Base-by-base conservation (phyloP, 2,329 filamentous ascomycete species). In the Camillea tinctor region DNA sequence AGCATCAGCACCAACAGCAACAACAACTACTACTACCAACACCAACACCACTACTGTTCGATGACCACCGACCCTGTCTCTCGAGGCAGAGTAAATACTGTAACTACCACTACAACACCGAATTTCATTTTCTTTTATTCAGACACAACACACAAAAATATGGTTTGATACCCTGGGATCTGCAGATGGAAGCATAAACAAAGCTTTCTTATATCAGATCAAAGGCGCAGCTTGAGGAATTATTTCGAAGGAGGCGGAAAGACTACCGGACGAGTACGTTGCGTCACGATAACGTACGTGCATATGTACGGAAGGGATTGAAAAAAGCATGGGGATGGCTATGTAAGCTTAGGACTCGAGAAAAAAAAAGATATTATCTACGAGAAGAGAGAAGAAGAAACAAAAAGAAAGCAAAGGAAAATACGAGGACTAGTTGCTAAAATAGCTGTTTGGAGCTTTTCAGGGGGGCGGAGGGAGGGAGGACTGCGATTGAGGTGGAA, bases 71-170 rank as follows among this genome's bases (percentile, higher is more conserved):
- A 17, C 26, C 9, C 17, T 17, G n/a, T 24, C 23, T 20, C 40
- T 15, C 44, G 48, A 44, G 36, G 15, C 13, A 44, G 36, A 44
- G 36, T n/a, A 44, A 44, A 44, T 58, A 52, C 44, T 3, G 49
- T 23, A 36, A 53, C 24, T 53, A 54, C 62, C 30, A 60, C 52
- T 53, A 50, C 44, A 52, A 52, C 56, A 26, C 30, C 23, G 50
- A 55, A 56, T 24, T n/a, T 36, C 55, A 53, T 49, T 62, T 62
- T 52, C 40, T 58, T 61, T 64, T 58, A 57, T 58, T 62, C 62
- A 66, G n/a, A 44, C 4, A 17, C 13, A 44, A 44, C 36, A n/a
- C 17, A 15, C 36, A 44, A 30, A n/a, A 11, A 15, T 44, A 44
- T 44, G 36, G n/a, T 44, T 44, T 44, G 36, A 44, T 44, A 44